phyloP scores from a whole-genome alignment of 2,329 filamentous ascomycete species.

The Neoarthrinium moseri region DNA sequence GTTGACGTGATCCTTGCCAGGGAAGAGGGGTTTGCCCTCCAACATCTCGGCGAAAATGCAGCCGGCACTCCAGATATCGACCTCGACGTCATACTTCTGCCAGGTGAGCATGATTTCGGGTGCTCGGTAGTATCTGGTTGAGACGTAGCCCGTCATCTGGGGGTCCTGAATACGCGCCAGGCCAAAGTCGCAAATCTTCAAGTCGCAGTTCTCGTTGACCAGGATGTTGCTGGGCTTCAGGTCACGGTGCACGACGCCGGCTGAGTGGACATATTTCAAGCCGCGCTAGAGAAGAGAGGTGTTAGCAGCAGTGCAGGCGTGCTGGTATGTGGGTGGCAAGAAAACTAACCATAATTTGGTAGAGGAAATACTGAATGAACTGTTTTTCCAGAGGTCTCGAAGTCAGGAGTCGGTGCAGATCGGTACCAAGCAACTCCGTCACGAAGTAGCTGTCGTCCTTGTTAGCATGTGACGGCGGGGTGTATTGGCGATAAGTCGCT shows the following conservation, averaged over 20 bases:
- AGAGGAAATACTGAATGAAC: constrained; percentile 99
- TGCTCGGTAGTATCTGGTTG: constrained; percentile 96
- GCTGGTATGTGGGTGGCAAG: constrained; percentile 11
- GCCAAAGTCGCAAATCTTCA: constrained; percentile 99
- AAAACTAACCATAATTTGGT: constrained; percentile 86
- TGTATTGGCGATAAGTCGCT: constrained; percentile 13
- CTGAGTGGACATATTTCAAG: constrained; percentile 98
- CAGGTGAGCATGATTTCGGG: constrained; percentile 99
- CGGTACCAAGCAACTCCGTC: constrained; percentile 94
- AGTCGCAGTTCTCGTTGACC: constrained; percentile 98
- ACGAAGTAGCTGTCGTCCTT: constrained; percentile 77
- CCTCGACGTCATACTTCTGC: constrained; percentile 99
- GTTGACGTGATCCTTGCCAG: constrained; percentile 98
- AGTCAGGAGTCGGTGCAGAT: constrained; percentile 91
- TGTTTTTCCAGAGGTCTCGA: constrained; percentile 97
- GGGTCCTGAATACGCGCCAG: constrained; percentile 97
- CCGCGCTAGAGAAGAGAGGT: constrained; percentile 64
- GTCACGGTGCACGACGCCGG: constrained; percentile 95
- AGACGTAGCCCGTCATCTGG: constrained; percentile 99
- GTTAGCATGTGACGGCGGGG: constrained; percentile 9
- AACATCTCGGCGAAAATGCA: constrained; percentile 99
- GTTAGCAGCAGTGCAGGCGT: neutral
- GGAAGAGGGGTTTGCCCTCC: constrained; percentile 96
- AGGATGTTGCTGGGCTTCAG: constrained; percentile 98
- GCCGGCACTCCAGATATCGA: constrained; percentile 98